Conservation (phyloP, 1,284 basidiomycete species). For the Megacollybia platyphylla region DNA sequence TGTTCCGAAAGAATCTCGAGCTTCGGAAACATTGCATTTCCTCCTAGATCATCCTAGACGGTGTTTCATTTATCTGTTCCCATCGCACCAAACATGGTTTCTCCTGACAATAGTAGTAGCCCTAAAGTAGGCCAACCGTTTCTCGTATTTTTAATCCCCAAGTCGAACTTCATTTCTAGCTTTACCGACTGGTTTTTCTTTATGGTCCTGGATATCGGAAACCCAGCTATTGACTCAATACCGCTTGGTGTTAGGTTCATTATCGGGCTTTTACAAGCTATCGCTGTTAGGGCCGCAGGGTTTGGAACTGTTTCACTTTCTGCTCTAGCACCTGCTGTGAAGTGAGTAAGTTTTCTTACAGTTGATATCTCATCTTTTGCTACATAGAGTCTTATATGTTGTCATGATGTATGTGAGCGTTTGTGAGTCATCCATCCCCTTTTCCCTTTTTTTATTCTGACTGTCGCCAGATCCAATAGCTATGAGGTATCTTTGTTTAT, state of each 20-base stretch:
- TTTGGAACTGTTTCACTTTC: conserved; percentile 68
- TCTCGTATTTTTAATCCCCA: neutral
- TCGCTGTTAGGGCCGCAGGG: conserved; percentile 80
- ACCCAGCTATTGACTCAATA: conserved; percentile 56
- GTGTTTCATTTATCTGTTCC: conserved; percentile 93
- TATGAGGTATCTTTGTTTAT: conserved; percentile 36
- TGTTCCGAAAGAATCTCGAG: conserved; percentile 44
- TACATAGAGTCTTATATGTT: conserved; percentile 63
- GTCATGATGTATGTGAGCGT: conserved; percentile 83
- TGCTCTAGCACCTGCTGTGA: conserved; percentile 72
- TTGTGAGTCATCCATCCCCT: conserved; percentile 30
- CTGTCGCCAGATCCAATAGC: conserved; percentile 48
- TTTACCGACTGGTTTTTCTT: conserved; percentile 82
- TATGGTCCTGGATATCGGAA: conserved; percentile 82
- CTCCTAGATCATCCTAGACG: conserved; percentile 93
- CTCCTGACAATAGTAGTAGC: conserved; percentile 54
- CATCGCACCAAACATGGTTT: conserved; percentile 93
- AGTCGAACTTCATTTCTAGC: conserved; percentile 21
- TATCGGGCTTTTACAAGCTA: conserved; percentile 60
- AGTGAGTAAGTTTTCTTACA: conserved; percentile 30
- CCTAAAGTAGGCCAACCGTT: conserved; percentile 47
- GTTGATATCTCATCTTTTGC: neutral
- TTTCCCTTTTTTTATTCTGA: neutral
- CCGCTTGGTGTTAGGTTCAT: conserved; percentile 57
- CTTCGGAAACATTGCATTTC: conserved; percentile 80